Percentiles rank a stretch among this genome's conserved stretches.
Conservation (phyloP, 192 early-diverging fungal species). For the Umbelopsis isabellina region DNA sequence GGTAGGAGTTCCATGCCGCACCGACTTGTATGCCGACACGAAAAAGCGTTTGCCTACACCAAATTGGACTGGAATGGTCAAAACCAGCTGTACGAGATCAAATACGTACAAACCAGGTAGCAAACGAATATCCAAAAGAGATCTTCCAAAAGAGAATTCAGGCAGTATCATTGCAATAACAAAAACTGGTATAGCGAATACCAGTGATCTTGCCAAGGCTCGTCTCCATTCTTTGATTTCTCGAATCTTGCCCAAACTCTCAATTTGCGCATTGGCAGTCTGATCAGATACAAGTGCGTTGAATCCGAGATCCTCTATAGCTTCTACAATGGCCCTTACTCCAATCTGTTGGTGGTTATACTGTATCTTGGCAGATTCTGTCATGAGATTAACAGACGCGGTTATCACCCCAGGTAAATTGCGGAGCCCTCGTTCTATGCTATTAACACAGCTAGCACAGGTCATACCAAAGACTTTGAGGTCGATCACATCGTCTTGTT, state of each 20-base stretch:
- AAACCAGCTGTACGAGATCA: slow-evolving; percentile 64
- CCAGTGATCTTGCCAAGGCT: slow-evolving; percentile 65
- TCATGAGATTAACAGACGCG: slow-evolving; percentile 74
- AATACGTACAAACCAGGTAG: slow-evolving; percentile 66
- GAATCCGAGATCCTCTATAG: slow-evolving; percentile 76
- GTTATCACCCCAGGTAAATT: slow-evolving; percentile 49
- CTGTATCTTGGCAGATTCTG: slow-evolving; percentile 74
- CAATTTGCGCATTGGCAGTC: slow-evolving; percentile 74
- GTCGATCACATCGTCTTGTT: slow-evolving; percentile 11
- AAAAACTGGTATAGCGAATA: slow-evolving; percentile 83
- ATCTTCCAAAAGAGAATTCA: slow-evolving; percentile 38
- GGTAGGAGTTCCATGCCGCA: slow-evolving; percentile 81
- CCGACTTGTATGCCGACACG: slow-evolving; percentile 71
- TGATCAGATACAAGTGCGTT: slow-evolving; percentile 26
- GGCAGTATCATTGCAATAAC: slow-evolving; percentile 79
- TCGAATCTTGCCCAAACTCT: slow-evolving; percentile 81
- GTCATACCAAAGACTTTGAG: slow-evolving; percentile 76
- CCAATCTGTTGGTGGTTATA: slow-evolving; percentile 67
- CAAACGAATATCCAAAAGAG: slow-evolving; percentile 43
- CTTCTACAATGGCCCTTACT: slow-evolving; percentile 77
- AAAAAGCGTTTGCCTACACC: slow-evolving; percentile 84
- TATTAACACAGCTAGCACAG: slow-evolving; percentile 81
- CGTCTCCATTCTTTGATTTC: slow-evolving; percentile 85
- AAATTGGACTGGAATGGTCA: slow-evolving; percentile 96
- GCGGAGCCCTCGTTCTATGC: slow-evolving; percentile 63